Conservation (phyloP, 1,139 yeast genomes). For the Magnusiomyces magnusii region DNA sequence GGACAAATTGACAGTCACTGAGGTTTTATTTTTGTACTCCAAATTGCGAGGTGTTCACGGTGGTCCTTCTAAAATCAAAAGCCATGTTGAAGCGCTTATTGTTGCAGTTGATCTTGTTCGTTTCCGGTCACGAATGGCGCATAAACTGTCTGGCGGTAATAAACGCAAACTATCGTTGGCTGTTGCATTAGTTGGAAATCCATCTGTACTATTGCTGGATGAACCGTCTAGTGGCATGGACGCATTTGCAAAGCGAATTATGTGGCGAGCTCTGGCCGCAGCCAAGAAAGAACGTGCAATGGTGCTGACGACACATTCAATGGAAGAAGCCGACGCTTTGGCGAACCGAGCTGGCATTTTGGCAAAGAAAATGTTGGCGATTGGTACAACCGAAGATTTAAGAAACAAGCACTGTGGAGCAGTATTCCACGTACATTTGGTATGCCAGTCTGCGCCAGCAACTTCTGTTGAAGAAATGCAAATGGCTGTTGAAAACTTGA, state of each 20-base stretch:
- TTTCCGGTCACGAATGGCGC: constrained; percentile 31
- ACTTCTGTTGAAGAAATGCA: constrained; percentile 26
- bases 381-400: constrained; percentile 30
- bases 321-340: constrained; percentile 37
- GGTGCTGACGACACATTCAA: constrained; percentile 35
- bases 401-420: constrained; percentile 26
- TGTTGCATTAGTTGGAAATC: constrained; percentile 93
- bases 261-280: constrained; percentile 33
- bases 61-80: constrained; percentile 71
- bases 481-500: constrained; percentile 15
- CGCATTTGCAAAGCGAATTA: constrained; percentile 45
- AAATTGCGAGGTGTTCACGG: constrained; percentile 28
- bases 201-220: constrained; percentile 81
- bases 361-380: constrained; percentile 30
- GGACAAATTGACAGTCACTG: constrained; percentile 33
- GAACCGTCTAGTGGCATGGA: constrained; percentile 93
- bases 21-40: constrained; percentile 32
- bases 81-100: constrained; percentile 65
- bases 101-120: constrained; percentile 33
- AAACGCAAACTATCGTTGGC: constrained; percentile 95
- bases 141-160: constrained; percentile 88
- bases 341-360: constrained; percentile 35
- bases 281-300: constrained; percentile 32
- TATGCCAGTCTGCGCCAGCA: constrained; percentile 27
- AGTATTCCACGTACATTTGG: constrained; percentile 29